Conservation (phyloP, 2,329 filamentous ascomycete species). For the Rhynchosporium secalis region DNA sequence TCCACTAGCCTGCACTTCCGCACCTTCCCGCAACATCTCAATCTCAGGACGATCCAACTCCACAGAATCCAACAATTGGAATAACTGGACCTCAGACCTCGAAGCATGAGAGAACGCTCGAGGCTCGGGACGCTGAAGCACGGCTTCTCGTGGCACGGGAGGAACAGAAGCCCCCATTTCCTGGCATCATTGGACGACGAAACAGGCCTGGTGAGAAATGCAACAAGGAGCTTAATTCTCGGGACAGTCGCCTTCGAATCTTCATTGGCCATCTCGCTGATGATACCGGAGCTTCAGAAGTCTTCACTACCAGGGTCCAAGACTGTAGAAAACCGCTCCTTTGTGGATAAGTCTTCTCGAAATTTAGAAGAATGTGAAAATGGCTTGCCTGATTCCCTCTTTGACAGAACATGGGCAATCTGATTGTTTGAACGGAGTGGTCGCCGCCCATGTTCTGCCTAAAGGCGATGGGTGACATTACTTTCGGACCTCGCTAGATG, state of each 20-base stretch:
- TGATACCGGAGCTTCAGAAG: background rate
- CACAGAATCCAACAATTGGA: constrained; percentile 13
- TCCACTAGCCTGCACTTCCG: constrained; percentile 10
- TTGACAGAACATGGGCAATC: too few relatives aligned
- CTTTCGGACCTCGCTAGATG: too few relatives aligned
- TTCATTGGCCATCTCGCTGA: background rate
- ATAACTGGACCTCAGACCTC: constrained; percentile 12
- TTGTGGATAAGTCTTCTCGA: constrained; percentile 3
- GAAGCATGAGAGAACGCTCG: constrained; percentile 1
- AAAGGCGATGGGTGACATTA: too few relatives aligned
- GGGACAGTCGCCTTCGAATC: background rate
- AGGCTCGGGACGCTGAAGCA: constrained; percentile 21
- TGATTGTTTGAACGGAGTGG: too few relatives aligned
- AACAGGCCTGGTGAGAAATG: background rate
- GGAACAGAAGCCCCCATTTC: background rate
- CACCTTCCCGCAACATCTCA: background rate
- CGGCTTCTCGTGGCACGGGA: constrained; percentile 15
- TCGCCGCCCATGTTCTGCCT: too few relatives aligned
- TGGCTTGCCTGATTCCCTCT: constrained; percentile 7
- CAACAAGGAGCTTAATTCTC: constrained; percentile 13
- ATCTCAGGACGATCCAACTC: constrained; percentile 1
- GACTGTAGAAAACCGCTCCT: background rate
- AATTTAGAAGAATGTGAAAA: constrained; percentile 14
- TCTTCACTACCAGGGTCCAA: background rate
- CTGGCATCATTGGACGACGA: constrained; percentile 11